These are phyloP conservation scores for Stagonosporopsis cucurbitacearum DNA, from an alignment of 2,329 filamentous ascomycete genomes.

Conservation along the genomic window DNA sequence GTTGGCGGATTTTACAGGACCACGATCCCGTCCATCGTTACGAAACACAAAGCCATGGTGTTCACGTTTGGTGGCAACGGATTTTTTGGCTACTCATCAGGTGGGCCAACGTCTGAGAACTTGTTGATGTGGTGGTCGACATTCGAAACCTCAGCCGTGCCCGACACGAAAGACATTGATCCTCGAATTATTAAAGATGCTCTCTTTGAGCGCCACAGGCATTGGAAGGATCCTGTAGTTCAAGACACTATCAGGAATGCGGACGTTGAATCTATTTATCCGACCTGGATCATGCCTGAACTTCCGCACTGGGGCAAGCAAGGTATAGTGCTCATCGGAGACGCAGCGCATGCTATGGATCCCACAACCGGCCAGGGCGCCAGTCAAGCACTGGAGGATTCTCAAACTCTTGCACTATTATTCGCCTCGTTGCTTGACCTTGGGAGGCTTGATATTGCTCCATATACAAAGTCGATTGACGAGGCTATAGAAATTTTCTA, in stretches of 20 bases:
- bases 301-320: conserved; percentile 57
- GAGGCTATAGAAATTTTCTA: conserved; percentile 24
- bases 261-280: conserved; percentile 48
- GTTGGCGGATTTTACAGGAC: neutral
- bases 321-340: conserved; percentile 9
- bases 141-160: neutral
- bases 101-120: neutral
- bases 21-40: neutral
- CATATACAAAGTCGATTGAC: neutral
- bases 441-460: neutral
- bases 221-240: neutral
- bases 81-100: conserved; percentile 6
- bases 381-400: conserved; percentile 64
- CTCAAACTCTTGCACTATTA: conserved; percentile 55
- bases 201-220: neutral
- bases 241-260: neutral
- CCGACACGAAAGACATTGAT: neutral
- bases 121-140: conserved; percentile 7
- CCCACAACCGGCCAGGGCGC: conserved; percentile 63
- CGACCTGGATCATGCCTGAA: conserved; percentile 56
- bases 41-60: neutral
- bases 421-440: conserved; percentile 22
- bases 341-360: conserved; percentile 47
- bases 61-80: conserved; percentile 2
- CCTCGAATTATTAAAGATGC: neutral